Percentiles rank a stretch among this genome's conserved stretches.
Evolutionary conservation across 352 stramenopile species (phyloP).

Genomic region (Phytophthora idaei): DNA sequence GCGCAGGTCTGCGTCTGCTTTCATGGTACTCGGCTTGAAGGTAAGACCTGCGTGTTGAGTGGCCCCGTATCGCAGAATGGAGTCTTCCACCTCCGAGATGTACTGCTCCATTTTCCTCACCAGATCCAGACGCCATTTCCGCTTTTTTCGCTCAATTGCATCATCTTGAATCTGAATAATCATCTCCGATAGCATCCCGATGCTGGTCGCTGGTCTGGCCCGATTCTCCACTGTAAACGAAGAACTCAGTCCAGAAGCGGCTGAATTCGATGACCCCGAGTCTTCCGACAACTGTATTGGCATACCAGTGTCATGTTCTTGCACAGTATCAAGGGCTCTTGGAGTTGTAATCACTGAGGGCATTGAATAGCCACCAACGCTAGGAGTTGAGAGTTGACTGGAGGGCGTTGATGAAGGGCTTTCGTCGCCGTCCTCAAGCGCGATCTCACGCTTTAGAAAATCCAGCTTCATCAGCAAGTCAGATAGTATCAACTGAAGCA

Average conservation of each 20-base stretch:
- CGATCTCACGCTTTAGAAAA: constrained; percentile 58
- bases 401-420: constrained; percentile 55
- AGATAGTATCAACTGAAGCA: constrained; percentile 78
- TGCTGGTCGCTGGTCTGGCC: constrained; percentile 45
- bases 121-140: constrained; percentile 79
- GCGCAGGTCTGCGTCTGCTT: constrained; percentile 75
- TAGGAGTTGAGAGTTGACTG: constrained; percentile 57
- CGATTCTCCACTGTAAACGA: constrained; percentile 25
- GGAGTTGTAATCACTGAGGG: constrained; percentile 32
- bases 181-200: constrained; percentile 86
- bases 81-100: constrained; percentile 79
- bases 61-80: constrained; percentile 76
- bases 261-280: constrained; percentile 15
- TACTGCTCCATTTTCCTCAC: constrained; percentile 82
- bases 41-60: constrained; percentile 70
- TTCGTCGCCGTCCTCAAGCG: constrained; percentile 37
- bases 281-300: constrained; percentile 20
- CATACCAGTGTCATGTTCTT: constrained; percentile 35
- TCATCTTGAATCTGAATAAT: constrained; percentile 90
- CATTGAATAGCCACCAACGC: constrained; percentile 38
- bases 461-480: constrained; percentile 79
- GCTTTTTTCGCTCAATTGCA: constrained; percentile 76
- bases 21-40: constrained; percentile 90
- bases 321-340: constrained; percentile 38
- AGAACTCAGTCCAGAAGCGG: constrained; percentile 16